phyloP scores from a whole-genome alignment of 176 grass and related monocot genomes.

The Avena eriantha region DNA sequence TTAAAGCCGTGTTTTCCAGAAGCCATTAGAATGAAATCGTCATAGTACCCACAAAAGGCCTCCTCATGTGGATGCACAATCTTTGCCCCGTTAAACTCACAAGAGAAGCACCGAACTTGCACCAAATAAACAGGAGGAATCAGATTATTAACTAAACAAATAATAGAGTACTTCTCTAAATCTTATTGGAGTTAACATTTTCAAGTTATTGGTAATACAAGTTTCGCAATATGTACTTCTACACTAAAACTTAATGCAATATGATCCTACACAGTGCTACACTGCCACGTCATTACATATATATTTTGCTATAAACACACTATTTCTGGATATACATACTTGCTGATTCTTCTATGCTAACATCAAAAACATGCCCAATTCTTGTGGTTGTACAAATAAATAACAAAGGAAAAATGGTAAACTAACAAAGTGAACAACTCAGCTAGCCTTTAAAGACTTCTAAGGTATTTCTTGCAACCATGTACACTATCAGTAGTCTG shows the following conservation, averaged over 20 bases:
- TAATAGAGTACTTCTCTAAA: background rate
- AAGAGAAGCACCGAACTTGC: conserved; percentile 22
- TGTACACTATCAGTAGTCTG: background rate
- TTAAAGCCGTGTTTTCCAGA: background rate
- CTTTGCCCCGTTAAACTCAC: conserved; percentile 23
- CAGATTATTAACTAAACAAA: background rate
- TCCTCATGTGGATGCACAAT: conserved; percentile 22
- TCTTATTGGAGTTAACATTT: background rate
- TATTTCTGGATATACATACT: background rate
- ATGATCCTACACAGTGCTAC: background rate
- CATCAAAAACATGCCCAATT: too few species aligned
- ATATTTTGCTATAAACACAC: background rate
- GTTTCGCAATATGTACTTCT: background rate
- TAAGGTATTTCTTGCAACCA: too few species aligned
- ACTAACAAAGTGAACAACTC: too few species aligned
- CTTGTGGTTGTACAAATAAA: too few species aligned
- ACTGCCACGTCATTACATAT: background rate
- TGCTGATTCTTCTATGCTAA: too few species aligned
- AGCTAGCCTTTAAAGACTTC: too few species aligned
- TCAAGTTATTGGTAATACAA: background rate
- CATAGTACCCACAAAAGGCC: background rate
- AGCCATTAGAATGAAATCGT: conserved; percentile 5
- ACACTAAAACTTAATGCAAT: background rate
- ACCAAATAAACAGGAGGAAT: background rate
- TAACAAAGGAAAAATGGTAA: too few species aligned